These are phyloP conservation scores for Phytophthora pistaciae DNA, from an alignment of 352 stramenopile genomes.

Conservation along the genomic window DNA sequence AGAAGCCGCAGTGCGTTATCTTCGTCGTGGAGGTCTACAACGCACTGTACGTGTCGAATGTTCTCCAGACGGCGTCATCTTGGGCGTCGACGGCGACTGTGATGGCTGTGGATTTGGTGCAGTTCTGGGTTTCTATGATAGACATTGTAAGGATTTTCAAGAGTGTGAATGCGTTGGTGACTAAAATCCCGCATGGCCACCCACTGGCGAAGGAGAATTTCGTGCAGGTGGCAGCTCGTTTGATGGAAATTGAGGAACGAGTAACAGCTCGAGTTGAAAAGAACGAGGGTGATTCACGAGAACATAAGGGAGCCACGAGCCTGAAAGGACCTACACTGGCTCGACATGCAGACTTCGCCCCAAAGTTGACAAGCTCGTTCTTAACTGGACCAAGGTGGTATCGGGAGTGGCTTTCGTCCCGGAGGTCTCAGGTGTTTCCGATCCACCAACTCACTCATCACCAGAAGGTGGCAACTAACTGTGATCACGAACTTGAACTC, in stretches of 20 bases:
- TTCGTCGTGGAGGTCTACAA: conserved; percentile 68
- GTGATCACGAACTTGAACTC: background rate
- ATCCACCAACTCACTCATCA: too few species aligned
- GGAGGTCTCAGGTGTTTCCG: conserved; percentile 13
- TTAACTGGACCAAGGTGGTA: too few species aligned
- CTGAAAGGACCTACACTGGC: background rate
- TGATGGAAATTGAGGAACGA: conserved; percentile 8
- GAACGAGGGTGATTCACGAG: background rate
- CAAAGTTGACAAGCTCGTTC: too few species aligned
- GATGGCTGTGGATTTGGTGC: conserved; percentile 40
- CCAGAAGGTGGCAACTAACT: background rate
- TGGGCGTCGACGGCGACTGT: conserved; percentile 32
- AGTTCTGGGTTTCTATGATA: conserved; percentile 40
- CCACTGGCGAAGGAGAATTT: background rate
- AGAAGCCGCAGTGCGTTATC: conserved; percentile 47
- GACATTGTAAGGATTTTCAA: conserved; percentile 19
- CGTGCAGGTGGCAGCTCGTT: conserved; percentile 19
- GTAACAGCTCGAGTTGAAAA: background rate
- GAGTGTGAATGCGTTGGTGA: too few species aligned
- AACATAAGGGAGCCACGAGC: too few species aligned
- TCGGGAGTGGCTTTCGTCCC: too few species aligned
- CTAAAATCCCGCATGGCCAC: too few species aligned
- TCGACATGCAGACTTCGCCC: too few species aligned
- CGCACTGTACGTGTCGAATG: conserved; percentile 49
- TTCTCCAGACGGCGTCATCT: conserved; percentile 44